Evolutionary conservation across 2,329 filamentous ascomycete species (phyloP).

Genomic region (Calycina marina): DNA sequence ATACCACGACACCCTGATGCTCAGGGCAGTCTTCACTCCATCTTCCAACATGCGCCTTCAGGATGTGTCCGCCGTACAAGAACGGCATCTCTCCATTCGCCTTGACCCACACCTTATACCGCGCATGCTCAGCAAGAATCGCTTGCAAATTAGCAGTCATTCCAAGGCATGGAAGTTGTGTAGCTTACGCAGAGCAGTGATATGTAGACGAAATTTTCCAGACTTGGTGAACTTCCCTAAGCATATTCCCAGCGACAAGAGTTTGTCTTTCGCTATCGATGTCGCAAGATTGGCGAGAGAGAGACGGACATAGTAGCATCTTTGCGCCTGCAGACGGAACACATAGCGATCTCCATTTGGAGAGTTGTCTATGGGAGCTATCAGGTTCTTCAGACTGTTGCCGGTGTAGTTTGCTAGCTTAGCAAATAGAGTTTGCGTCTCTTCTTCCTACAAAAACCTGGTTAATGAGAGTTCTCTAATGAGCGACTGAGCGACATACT

Average conservation of each 20-base stretch:
- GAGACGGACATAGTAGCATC: slow-evolving; percentile 85
- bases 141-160: too few relatives aligned
- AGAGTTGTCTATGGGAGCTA: slow-evolving; percentile 54
- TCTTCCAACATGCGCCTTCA: slow-evolving; percentile 63
- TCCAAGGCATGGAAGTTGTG: too few relatives aligned
- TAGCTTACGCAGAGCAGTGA: slow-evolving; percentile 73
- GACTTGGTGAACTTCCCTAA: slow-evolving; percentile 92
- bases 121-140: slow-evolving; percentile 80
- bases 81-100: slow-evolving; percentile 96
- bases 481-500: not conserved
- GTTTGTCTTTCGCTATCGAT: slow-evolving; percentile 64
- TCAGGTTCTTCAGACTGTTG: slow-evolving; percentile 70
- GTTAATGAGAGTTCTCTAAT: not conserved
- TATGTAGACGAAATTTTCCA: slow-evolving; percentile 86
- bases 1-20: slow-evolving; percentile 81
- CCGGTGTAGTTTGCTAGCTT: slow-evolving; percentile 94
- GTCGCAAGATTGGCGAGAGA: slow-evolving; percentile 85
- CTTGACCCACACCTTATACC: slow-evolving; percentile 97
- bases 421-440: slow-evolving; percentile 71
- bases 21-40: slow-evolving; percentile 89
- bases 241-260: slow-evolving; percentile 81
- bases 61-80: slow-evolving; percentile 81
- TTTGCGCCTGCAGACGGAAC: slow-evolving; percentile 67
- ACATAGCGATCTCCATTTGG: slow-evolving; percentile 64
- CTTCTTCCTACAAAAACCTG: slow-evolving; percentile 54